These are phyloP conservation scores for Lactuca sativa DNA, from an alignment of 129 eudicot species.

Conservation along the genomic window DNA sequence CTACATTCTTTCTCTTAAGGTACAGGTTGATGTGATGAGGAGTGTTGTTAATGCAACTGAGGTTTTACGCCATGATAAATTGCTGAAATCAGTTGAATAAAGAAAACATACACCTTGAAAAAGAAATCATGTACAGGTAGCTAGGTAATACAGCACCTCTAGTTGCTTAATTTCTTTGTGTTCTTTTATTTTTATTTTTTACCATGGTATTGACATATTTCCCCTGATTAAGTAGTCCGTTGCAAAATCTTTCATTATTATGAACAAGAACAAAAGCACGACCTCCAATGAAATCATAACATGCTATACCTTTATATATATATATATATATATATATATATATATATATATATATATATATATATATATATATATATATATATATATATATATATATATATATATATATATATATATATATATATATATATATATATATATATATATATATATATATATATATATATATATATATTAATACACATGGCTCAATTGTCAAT, in stretches of 20 bases:
- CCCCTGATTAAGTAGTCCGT: not conserved
- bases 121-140: constrained; percentile 29
- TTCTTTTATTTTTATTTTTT: not conserved
- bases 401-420: no score
- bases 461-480: no score
- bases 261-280: not conserved
- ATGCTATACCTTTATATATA: not conserved
- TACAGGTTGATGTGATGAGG: constrained; percentile 82
- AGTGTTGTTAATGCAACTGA: constrained; percentile 50
- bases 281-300: not conserved
- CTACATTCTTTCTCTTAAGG: constrained; percentile 54
- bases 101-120: constrained; percentile 8
- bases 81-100: constrained; percentile 22
- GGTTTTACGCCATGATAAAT: constrained; percentile 22
- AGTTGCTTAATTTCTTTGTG: constrained; percentile 19
- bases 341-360: no score
- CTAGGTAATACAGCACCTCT: constrained; percentile 11
- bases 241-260: not conserved
- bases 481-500: no score
- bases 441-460: no score
- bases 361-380: no score
- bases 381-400: no score
- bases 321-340: no score
- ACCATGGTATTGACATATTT: not conserved
- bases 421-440: no score